These are phyloP conservation scores for Fusarium pseudoanthophilum DNA, from an alignment of 2,329 filamentous ascomycete species.

Conservation along the genomic window DNA sequence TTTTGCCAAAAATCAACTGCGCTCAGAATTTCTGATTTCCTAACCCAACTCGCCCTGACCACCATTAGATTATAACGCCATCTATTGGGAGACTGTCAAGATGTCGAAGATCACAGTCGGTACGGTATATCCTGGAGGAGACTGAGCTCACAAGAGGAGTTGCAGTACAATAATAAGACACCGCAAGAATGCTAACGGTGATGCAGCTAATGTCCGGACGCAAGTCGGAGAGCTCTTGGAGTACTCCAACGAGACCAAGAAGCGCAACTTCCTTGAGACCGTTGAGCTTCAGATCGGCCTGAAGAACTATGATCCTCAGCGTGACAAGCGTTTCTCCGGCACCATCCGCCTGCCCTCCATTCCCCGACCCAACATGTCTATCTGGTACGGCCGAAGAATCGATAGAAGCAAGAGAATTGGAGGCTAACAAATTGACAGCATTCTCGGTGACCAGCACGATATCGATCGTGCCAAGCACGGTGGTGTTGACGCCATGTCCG, in stretches of 20 bases:
- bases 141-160: neutral
- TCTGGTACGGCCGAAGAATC: slow-evolving; percentile 63
- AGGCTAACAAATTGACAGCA: slow-evolving; percentile 51
- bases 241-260: slow-evolving; percentile 94
- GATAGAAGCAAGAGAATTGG: neutral
- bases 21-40: slow-evolving; percentile 15
- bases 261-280: slow-evolving; percentile 97
- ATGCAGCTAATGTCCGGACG: slow-evolving; percentile 85
- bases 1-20: slow-evolving; percentile 34
- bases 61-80: slow-evolving; percentile 74
- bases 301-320: slow-evolving; percentile 99
- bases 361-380: slow-evolving; percentile 89
- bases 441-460: slow-evolving; percentile 86
- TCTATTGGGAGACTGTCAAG: slow-evolving; percentile 89
- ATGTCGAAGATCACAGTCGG: slow-evolving; percentile 90
- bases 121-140: slow-evolving; percentile 49
- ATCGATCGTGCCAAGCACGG: slow-evolving; percentile 99
- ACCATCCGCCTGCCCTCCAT: slow-evolving; percentile 95
- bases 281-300: slow-evolving; percentile 93
- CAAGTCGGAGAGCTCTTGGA: slow-evolving; percentile 94
- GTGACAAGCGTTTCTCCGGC: slow-evolving; percentile 99
- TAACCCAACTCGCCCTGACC: slow-evolving; percentile 55
- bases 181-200: slow-evolving; percentile 51
- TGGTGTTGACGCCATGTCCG: slow-evolving; percentile 97
- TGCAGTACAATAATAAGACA: neutral